Conservation (phyloP, 768 basidiomycete genomes). For the Suillus occidentalis region DNA sequence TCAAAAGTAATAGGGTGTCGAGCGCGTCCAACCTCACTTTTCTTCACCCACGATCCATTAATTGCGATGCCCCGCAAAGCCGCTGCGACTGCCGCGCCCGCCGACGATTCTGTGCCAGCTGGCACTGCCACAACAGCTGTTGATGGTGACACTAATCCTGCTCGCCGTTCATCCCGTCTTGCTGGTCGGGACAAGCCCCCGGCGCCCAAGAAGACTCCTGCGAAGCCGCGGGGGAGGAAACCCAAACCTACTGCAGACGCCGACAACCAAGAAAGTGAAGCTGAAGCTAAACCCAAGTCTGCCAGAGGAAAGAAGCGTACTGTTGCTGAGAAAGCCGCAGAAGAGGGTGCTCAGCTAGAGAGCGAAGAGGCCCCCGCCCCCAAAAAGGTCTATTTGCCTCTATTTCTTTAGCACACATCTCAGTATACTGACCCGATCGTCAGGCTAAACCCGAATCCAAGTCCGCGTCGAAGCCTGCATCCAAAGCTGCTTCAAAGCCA, state of each 20-base stretch:
- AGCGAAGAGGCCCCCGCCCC: constrained; percentile 51
- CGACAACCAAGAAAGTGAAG: constrained; percentile 44
- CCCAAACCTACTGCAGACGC: constrained; percentile 32
- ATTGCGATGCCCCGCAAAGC: constrained; percentile 70
- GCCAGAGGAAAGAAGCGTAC: constrained; percentile 58
- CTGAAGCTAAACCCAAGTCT: constrained; percentile 44
- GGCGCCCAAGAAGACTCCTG: constrained; percentile 55
- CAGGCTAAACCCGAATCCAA: constrained; percentile 43
- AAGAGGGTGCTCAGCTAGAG: constrained; percentile 34
- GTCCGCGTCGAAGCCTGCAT: constrained; percentile 41
- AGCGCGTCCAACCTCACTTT: constrained; percentile 30
- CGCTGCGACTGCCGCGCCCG: constrained; percentile 42
- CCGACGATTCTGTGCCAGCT: constrained; percentile 20
- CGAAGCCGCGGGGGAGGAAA: constrained; percentile 60
- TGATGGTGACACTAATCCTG: constrained; percentile 38
- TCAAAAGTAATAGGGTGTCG: constrained; percentile 26
- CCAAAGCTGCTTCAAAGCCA: constrained; percentile 36
- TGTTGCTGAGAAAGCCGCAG: constrained; percentile 39
- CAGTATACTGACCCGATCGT: constrained; percentile 4
- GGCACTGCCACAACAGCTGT: constrained; percentile 13
- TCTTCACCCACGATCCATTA: constrained; percentile 12
- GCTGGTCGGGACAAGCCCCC: constrained; percentile 67
- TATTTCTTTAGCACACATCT: constrained; percentile 11
- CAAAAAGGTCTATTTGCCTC: constrained; percentile 54
- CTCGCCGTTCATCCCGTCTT: constrained; percentile 75